Percentiles rank a stretch among this genome's conserved stretches.
Conservation (phyloP, 306 rosid genomes). For the Abrus precatorius region DNA sequence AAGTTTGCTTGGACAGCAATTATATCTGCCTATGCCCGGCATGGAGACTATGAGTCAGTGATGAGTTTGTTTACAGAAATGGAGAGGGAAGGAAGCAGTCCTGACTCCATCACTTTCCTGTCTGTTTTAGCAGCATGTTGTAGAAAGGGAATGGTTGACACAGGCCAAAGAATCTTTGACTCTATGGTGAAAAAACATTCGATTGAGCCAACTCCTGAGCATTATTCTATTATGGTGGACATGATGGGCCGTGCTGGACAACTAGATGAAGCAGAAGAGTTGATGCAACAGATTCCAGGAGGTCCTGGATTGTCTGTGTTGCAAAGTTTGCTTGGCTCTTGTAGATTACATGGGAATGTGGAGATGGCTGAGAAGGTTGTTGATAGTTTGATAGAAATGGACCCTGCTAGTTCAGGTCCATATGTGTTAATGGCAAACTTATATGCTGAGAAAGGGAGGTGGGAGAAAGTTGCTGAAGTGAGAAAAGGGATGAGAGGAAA, state of each 20-base stretch:
- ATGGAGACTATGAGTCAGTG: conserved; percentile 74
- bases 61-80: conserved; percentile 68
- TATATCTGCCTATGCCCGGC: conserved; percentile 78
- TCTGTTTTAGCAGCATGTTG: conserved; percentile 78
- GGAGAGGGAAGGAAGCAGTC: conserved; percentile 66
- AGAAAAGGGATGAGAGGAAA: conserved; percentile 78
- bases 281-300: conserved; percentile 68
- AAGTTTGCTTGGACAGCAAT: conserved; percentile 83
- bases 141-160: conserved; percentile 81
- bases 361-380: conserved; percentile 78
- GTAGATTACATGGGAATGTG: conserved; percentile 70
- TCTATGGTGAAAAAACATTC: conserved; percentile 64
- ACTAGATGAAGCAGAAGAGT: conserved; percentile 71
- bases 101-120: conserved; percentile 79
- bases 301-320: conserved; percentile 72
- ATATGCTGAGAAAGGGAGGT: conserved; percentile 80
- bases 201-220: conserved; percentile 76
- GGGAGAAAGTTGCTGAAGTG: conserved; percentile 85
- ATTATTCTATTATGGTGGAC: conserved; percentile 84
- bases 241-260: conserved; percentile 79
- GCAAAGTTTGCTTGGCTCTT: conserved; percentile 87
- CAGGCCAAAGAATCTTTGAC: conserved; percentile 65
- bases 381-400: conserved; percentile 64
- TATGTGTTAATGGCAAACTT: conserved; percentile 80
- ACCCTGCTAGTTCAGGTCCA: conserved; percentile 75